Evolutionary conservation across 2,329 filamentous ascomycete species (phyloP), one percentile per base, ranked within the genome.

Genomic region (Fusarium paranaense): DNA sequence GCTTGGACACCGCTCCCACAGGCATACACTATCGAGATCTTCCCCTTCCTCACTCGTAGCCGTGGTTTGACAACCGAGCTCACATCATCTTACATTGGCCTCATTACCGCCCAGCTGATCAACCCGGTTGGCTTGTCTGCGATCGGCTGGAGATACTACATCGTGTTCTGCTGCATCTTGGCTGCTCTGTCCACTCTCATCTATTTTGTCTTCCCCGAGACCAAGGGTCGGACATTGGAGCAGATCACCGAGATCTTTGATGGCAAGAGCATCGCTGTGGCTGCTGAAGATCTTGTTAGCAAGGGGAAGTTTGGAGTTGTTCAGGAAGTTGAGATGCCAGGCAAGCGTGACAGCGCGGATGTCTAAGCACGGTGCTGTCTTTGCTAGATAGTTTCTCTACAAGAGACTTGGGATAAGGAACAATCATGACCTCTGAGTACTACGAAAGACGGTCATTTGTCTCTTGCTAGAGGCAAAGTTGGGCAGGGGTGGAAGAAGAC

Each of bases 91-190:
- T 57, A 38, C 32, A 13, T 52, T 2, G 58, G 58, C 11, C 70
- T 78, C 13, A 78, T 72, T 20, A 80, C 83, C 62, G 82, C 81
- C 30, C 80, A 82, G 56, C 81, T 81, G 56, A 79, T 83, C 35
- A 84, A 83, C 62, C 83, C 83, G 0, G 78, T 85, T 8, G 83
- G 81, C 0, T 74, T 85, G 27, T 70, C 75, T 0, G 75, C 66
- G 0, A 80, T 85, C 25, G 74, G 67, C 0, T 85, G 83, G 82
- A 81, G 76, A 37, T 85, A 84, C 69, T 85, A 83, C 63, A 77
- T 80, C 54, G 78, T 85, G 22, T 85, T 81, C 62, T 76, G 80
- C 66, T 78, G 77, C 6, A 79, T 82, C 61, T 38, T 83, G 27
- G 69, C 69, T 3, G 60, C 78, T 14, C 74, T 80, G 37, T 58